Evolutionary conservation across 129 eudicot genomes (phyloP).

Genomic region (Scalesia atractyloides): DNA sequence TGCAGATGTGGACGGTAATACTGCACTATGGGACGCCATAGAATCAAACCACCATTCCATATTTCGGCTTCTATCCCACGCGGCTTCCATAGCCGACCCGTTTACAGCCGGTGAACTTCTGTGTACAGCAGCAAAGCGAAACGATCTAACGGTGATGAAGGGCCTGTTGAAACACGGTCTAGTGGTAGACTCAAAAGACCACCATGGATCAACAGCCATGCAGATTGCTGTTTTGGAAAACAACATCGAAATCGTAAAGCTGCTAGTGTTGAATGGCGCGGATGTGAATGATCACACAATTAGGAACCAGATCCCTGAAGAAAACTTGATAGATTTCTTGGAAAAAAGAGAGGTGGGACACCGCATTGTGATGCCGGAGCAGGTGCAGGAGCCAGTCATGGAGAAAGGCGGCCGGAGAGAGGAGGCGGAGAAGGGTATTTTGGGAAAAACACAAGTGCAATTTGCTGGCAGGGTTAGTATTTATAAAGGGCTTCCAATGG

Average conservation of each 20-base stretch:
- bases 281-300: conserved; percentile 42
- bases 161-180: conserved; percentile 77
- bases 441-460: conserved; percentile 30
- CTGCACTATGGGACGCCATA: conserved; percentile 91
- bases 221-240: conserved; percentile 63
- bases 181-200: conserved; percentile 67
- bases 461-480: conserved; percentile 60
- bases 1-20: conserved; percentile 72
- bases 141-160: conserved; percentile 57
- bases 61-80: conserved; percentile 71
- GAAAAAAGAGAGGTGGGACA: conserved; percentile 71
- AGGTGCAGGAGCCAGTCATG: conserved; percentile 23
- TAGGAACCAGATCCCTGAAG: conserved; percentile 37
- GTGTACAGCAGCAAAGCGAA: conserved; percentile 67
- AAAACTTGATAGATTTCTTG: conserved; percentile 53
- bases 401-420: conserved; percentile 11
- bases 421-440: conserved; percentile 28
- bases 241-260: conserved; percentile 56
- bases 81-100: conserved; percentile 85
- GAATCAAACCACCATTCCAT: conserved; percentile 70
- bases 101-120: conserved; percentile 76
- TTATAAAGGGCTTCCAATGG: conserved; percentile 77
- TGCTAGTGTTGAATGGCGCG: conserved; percentile 74
- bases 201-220: conserved; percentile 64
- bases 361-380: conserved; percentile 53